Conservation (phyloP, 805 yeast genomes). For the Starmerella bombicola region DNA sequence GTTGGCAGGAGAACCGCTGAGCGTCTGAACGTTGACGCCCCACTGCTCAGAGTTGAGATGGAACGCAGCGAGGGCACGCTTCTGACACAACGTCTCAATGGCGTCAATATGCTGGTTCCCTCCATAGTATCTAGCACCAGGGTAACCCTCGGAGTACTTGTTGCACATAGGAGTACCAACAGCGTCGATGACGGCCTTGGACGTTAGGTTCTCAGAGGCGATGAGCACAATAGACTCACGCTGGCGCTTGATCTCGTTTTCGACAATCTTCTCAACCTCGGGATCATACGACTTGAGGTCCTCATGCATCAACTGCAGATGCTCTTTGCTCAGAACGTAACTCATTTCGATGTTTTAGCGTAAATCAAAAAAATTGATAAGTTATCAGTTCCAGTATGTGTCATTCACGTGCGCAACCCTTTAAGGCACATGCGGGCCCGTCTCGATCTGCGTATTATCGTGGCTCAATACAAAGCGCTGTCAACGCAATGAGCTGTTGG, state of each 20-base stretch:
- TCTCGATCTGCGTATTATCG: no score
- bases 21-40: slow-evolving; percentile 97
- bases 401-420: no score
- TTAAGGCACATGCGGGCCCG: no score
- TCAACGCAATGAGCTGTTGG: no score
- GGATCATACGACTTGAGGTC: slow-evolving; percentile 28
- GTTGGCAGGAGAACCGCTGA: slow-evolving; percentile 97
- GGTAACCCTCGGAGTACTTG: slow-evolving; percentile 98
- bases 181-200: slow-evolving; percentile 89
- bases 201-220: slow-evolving; percentile 95
- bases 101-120: slow-evolving; percentile 95
- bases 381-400: no score
- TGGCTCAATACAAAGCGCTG: no score
- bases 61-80: slow-evolving; percentile 88
- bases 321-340: slow-evolving; percentile 28
- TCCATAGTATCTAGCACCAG: slow-evolving; percentile 98
- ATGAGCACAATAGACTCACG: slow-evolving; percentile 84
- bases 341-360: no score
- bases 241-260: slow-evolving; percentile 80
- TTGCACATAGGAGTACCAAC: slow-evolving; percentile 96
- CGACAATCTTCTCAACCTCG: slow-evolving; percentile 32
- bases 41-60: slow-evolving; percentile 65
- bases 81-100: slow-evolving; percentile 83
- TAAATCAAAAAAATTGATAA: no score
- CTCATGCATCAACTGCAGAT: slow-evolving; percentile 24